Evolutionary conservation across 352 stramenopile genomes (phyloP).

Genomic region (Pythium oligandrum): DNA sequence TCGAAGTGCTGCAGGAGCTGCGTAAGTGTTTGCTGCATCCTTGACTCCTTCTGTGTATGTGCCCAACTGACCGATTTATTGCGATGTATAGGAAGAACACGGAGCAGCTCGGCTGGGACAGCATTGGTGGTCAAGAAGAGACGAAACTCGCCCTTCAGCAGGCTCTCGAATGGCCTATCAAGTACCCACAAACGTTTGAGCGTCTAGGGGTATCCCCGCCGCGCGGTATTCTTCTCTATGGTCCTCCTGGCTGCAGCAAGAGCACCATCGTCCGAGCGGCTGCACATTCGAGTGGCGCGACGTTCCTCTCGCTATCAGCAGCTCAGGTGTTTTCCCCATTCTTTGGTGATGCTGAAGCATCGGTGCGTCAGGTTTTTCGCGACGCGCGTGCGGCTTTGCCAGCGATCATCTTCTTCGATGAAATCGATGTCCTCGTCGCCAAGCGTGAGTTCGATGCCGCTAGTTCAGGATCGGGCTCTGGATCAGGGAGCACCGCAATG

Average conservation of each 20-base stretch:
- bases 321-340: constrained; percentile 87
- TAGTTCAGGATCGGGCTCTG: constrained; percentile 21
- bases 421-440: constrained; percentile 84
- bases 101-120: constrained; percentile 60
- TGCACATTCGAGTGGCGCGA: constrained; percentile 64
- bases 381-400: constrained; percentile 73
- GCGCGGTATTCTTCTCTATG: constrained; percentile 84
- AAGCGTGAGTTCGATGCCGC: constrained; percentile 69
- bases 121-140: constrained; percentile 64
- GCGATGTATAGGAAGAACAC: constrained; percentile 37
- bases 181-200: constrained; percentile 66
- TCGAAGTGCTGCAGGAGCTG: constrained; percentile 48
- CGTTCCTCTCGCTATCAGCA: constrained; percentile 84
- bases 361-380: constrained; percentile 73
- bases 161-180: constrained; percentile 85
- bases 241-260: constrained; percentile 88
- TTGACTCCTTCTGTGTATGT: constrained; percentile 5
- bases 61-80: constrained; percentile 1
- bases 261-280: constrained; percentile 85
- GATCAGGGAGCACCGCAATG: constrained; percentile 54
- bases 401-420: constrained; percentile 91
- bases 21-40: constrained; percentile 23
- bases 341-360: constrained; percentile 85
- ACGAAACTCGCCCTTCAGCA: constrained; percentile 80
- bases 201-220: constrained; percentile 66